Evolutionary conservation across 2,329 filamentous ascomycete genomes (phyloP).

Genomic region (Fusarium praegraminearum): DNA sequence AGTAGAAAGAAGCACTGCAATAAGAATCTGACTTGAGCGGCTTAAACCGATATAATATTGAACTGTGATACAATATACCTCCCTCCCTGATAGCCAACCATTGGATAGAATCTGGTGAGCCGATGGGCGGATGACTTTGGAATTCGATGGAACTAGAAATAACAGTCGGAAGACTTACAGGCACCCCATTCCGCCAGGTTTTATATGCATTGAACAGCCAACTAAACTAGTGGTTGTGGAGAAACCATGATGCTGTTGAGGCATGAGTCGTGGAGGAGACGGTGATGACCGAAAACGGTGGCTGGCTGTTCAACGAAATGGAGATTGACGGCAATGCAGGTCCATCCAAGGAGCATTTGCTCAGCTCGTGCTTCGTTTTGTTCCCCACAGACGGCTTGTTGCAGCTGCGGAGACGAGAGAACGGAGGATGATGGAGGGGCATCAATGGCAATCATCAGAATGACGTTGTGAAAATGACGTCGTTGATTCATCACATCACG

Average conservation of each 20-base stretch:
- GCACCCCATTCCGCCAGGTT: neutral
- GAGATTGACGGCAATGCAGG: constrained; percentile 22
- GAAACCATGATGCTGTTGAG: constrained; percentile 25
- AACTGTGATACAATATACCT: neutral
- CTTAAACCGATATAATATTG: neutral
- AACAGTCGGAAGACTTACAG: neutral
- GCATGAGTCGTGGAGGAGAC: constrained; percentile 5
- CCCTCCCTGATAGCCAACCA: neutral
- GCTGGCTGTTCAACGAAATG: constrained; percentile 1
- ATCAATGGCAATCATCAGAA: constrained; percentile 21
- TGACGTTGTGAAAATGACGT: constrained; percentile 42
- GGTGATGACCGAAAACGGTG: constrained; percentile 7
- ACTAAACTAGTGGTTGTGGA: constrained; percentile 22
- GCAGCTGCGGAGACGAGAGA: constrained; percentile 12
- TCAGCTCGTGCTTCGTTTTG: constrained; percentile 7
- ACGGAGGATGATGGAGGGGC: neutral
- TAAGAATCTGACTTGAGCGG: constrained; percentile 1
- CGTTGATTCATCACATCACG: constrained; percentile 39
- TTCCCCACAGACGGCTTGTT: constrained; percentile 29
- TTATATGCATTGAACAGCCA: neutral
- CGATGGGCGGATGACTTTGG: neutral
- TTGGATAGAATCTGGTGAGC: neutral
- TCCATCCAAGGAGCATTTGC: constrained; percentile 31
- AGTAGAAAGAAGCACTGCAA: neutral
- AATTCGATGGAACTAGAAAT: neutral